Base-by-base conservation (phyloP, 169 alveolate genomes). In the Cryptosporidium parvum region DNA sequence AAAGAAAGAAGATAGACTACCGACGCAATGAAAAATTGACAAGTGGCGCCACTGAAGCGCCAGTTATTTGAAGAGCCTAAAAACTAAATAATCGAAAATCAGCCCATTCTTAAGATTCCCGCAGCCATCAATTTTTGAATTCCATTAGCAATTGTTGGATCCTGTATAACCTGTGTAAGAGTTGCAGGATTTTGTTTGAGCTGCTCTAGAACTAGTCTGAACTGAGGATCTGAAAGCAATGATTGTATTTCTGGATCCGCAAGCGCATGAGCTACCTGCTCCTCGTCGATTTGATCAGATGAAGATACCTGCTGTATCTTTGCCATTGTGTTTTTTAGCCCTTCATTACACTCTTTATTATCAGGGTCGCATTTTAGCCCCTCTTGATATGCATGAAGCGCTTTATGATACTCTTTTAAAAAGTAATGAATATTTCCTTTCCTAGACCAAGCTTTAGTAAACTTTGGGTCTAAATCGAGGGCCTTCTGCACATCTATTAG, bases 161-260 rank as follows among this genome's bases (percentile, higher is more conserved):
- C 99, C 85, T 95, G 95, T 92, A 97, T 91, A 89, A 94, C 94
- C 84, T 96, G 91, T 52, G 70, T 10, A 48, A 91, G 56, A 26
- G 75, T 18, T 14, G 93, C 75, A 2, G 98, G 98, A 84, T 96
- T 94, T 92, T 96, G 97, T 86, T 93, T 92, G 39, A 96, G 86
- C 86, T 93, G 93, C 92, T 95, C 93, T 61, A 96, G 92, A 61
- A 97, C 95, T 51, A 96, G 91, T 85, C 95, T 96, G 93, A 97
- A 96, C 93, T 97, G 99, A 51, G 98, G 99, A 91, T 98, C 99
- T 51, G 96, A 93, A 29, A 98, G 94, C 44, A 98, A 96, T 44
- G 93, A 93, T 95, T 97, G 97, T 58, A 98, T 98, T 94, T 98
- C 99, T 16, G 99, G 99, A 92, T 98, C 99, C 80, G 96, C 96